Evolutionary conservation across 2,329 filamentous ascomycete species (phyloP), one percentile per base, ranked within the genome.

Genomic region (Fusarium abutilonis): DNA sequence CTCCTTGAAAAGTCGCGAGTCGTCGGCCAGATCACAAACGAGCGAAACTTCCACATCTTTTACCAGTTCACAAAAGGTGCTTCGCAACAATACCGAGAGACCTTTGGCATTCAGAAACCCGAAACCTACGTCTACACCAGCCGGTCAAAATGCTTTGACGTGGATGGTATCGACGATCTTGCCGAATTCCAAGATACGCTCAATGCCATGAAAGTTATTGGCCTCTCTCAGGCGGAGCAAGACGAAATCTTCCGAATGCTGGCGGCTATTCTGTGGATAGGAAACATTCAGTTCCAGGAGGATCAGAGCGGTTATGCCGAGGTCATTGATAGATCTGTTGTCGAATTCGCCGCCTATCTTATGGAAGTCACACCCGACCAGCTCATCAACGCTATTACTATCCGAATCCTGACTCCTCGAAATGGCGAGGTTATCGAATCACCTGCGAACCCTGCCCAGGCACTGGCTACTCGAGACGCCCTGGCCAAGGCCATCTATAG

Each of bases 31-130:
- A 98, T 98, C 69, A 83, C 81, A 56, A 96, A 97, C 75, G 95
- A 99, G 83, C 88, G 95, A 69, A 98, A 97, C 79, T 99, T 99
- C 77, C 95, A 99, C 79, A 98, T 99, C 72, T 99, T 99, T 77
- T 99, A 99, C 79, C 95, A 99, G 77, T 97, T 98, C 77, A 92
- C 95, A 42, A 99, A 98, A 79, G 93, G 91, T 4, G 94, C 94
- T 9, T 90, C 93, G n/a, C 84, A 89, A 67, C 86, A 89, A 56
- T 96, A 98, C 77, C 85, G 92, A 74, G 88, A 95, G 71, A 88
- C 82, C n/a, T 97, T 92, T 73, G 95, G 95, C 46, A 82, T 99
- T 17, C 94, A 98, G 75, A 89, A 90, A 69, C 95, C 95, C 21
- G 91, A 96, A 72, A 92, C 93, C 31, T 99, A 99, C 76, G 80